Base-by-base conservation (phyloP, 352 stramenopile species). In the Peronosclerospora sorghi region DNA sequence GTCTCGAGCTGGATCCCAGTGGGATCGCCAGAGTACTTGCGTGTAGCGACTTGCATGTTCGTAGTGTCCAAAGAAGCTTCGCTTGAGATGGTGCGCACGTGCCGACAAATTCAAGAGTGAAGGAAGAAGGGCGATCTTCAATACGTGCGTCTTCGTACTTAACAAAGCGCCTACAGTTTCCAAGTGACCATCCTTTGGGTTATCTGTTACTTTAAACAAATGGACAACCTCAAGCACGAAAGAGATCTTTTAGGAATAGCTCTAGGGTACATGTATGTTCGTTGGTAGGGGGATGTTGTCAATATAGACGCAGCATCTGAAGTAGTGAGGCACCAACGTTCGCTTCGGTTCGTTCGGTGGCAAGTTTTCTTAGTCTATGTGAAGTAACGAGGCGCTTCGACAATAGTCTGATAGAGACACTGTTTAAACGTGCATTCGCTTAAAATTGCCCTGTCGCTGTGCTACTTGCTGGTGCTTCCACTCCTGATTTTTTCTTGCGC, bases 401-500 rank as follows among this genome's bases (percentile, higher is more conserved):
- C n/a, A n/a, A n/a, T n/a, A n/a, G n/a, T n/a, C n/a, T n/a, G n/a
- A n/a, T n/a, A n/a, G n/a, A n/a, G n/a, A n/a, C n/a, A n/a, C n/a
- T n/a, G n/a, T n/a, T n/a, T n/a, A n/a, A n/a, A n/a, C n/a, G 41
- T 46, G n/a, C n/a, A n/a, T 41, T 35, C 35, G 13, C 7, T 41
- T n/a, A n/a, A n/a, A n/a, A n/a, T 6, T 20, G 45, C 32, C 34
- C 30, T 35, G 15, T 12, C 17, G 32, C 23, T 14, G 21, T 26
- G 59, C 45, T 64, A 65, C 46, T 68, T 48, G 41, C 42, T 60
- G 41, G 28, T 53, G 41, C 42, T 64, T 32, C 37, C 51, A 48
- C 28, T 67, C 44, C 49, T 59, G 51, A 73, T 64, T 59, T 69
- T 59, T 53, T 62, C 48, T 42, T 73, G 59, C 34, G 69, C 59